phyloP scores from a whole-genome alignment of 2,329 filamentous ascomycete genomes.

The Calycina herbarum region DNA sequence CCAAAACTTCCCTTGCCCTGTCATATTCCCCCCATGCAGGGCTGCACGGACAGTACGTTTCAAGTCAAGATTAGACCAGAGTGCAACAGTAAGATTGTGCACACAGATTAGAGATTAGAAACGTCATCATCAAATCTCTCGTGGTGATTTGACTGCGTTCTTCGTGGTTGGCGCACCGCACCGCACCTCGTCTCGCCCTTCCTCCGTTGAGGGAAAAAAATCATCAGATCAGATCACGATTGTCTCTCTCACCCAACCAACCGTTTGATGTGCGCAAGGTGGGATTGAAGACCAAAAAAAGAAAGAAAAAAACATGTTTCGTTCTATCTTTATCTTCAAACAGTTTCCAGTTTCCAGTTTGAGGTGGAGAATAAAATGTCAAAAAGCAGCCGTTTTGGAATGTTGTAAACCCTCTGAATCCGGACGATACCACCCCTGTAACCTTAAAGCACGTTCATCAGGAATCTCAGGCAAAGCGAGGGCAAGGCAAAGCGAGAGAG shows the following conservation, averaged over 20 bases:
- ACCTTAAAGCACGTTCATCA: slow-evolving; percentile 2
- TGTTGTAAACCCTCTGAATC: not conserved
- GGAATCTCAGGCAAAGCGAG: not conserved
- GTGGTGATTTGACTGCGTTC: not conserved
- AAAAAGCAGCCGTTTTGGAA: not conserved
- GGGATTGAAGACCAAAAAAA: not conserved
- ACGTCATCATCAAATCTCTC: slow-evolving; percentile 3
- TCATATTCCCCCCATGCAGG: not conserved
- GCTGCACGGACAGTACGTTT: slow-evolving; percentile 3
- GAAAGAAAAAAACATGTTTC: not conserved
- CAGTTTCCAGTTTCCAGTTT: not conserved
- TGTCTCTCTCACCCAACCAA: not conserved
- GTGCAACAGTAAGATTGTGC: slow-evolving; percentile 4
- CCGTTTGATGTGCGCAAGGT: not conserved
- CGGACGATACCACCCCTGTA: not conserved
- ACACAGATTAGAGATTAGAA: slow-evolving; percentile 4
- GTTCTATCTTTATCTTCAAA: not conserved
- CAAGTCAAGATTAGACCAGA: slow-evolving; percentile 5
- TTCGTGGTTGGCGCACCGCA: not conserved
- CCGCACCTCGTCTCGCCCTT: slow-evolving; percentile 1
- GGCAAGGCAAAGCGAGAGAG: not conserved
- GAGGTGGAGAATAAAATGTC: too few species aligned
- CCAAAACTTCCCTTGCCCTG: too few species aligned
- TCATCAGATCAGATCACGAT: not conserved
- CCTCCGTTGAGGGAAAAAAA: not conserved